These are phyloP conservation scores for Globisporangium echinulatum DNA, from an alignment of 352 stramenopile species.

Conservation along the genomic window DNA sequence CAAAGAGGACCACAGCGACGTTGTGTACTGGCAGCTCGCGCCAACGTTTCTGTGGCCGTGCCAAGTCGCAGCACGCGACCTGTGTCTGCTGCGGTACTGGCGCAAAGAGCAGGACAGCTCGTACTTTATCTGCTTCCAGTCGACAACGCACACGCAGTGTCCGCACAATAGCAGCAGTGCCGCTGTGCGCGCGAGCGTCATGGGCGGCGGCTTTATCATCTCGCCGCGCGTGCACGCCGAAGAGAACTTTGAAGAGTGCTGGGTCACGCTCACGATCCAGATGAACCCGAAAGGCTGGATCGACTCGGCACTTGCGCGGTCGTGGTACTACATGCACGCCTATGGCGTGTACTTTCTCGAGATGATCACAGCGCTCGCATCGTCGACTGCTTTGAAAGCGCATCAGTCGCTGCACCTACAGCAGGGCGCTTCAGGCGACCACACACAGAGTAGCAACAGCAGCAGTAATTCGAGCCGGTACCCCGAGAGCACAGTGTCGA, in stretches of 20 bases:
- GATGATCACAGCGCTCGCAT: constrained; percentile 62
- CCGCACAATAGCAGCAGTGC: constrained; percentile 15
- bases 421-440: background rate
- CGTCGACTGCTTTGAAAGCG: background rate
- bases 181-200: constrained; percentile 50
- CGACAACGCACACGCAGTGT: constrained; percentile 58
- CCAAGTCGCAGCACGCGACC: constrained; percentile 52
- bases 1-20: constrained; percentile 61
- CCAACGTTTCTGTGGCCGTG: constrained; percentile 72
- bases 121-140: constrained; percentile 86
- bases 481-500: constrained; percentile 14
- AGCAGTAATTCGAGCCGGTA: background rate
- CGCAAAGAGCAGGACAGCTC: constrained; percentile 72
- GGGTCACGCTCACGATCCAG: constrained; percentile 74
- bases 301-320: constrained; percentile 41
- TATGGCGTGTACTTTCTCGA: constrained; percentile 73
- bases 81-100: constrained; percentile 79
- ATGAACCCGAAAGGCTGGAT: constrained; percentile 82
- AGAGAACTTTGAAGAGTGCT: constrained; percentile 65
- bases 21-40: constrained; percentile 72
- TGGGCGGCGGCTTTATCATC: constrained; percentile 77
- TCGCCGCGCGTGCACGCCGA: constrained; percentile 39
- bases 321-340: constrained; percentile 71
- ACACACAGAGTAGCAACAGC: background rate
- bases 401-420: background rate